These are phyloP conservation scores for Mycena filopes DNA, from an alignment of 768 basidiomycete genomes.

Conservation along the genomic window DNA sequence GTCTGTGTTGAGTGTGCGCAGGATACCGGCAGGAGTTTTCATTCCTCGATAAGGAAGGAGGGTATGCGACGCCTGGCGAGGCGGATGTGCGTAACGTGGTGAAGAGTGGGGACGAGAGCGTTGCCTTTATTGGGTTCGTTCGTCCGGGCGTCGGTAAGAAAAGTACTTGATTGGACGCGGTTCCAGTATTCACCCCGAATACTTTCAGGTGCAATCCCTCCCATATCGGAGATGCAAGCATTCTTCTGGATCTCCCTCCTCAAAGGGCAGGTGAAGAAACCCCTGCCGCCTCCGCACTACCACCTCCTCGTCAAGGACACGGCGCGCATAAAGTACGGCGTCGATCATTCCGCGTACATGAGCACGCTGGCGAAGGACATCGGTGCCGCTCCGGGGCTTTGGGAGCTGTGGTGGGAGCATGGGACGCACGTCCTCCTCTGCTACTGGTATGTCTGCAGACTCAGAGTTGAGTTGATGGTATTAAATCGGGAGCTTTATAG, in stretches of 20 bases:
- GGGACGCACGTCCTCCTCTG: conserved; percentile 61
- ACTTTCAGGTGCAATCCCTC: conserved; percentile 62
- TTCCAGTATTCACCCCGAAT: conserved; percentile 26
- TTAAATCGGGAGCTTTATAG: too few species aligned
- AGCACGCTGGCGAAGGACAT: conserved; percentile 68
- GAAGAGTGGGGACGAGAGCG: conserved; percentile 53
- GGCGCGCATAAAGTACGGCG: conserved; percentile 68
- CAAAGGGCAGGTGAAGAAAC: conserved; percentile 52
- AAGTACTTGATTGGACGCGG: background rate
- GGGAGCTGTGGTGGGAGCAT: conserved; percentile 57
- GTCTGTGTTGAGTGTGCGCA: background rate
- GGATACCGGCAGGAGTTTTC: conserved; percentile 59
- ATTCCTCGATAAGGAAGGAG: conserved; percentile 49
- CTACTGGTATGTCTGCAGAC: too few species aligned
- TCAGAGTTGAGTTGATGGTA: too few species aligned
- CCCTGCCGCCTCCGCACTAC: conserved; percentile 59
- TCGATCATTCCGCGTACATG: conserved; percentile 68
- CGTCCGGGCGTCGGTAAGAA: conserved; percentile 65
- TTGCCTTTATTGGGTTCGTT: conserved; percentile 68
- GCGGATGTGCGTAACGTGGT: conserved; percentile 57
- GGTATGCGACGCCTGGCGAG: conserved; percentile 53
- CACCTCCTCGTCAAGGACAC: conserved; percentile 62
- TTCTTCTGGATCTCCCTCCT: conserved; percentile 67
- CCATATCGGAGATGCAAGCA: conserved; percentile 69
- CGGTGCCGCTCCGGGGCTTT: conserved; percentile 61